phyloP scores from a whole-genome alignment of 768 basidiomycete species.

The Amanita thiersii region DNA sequence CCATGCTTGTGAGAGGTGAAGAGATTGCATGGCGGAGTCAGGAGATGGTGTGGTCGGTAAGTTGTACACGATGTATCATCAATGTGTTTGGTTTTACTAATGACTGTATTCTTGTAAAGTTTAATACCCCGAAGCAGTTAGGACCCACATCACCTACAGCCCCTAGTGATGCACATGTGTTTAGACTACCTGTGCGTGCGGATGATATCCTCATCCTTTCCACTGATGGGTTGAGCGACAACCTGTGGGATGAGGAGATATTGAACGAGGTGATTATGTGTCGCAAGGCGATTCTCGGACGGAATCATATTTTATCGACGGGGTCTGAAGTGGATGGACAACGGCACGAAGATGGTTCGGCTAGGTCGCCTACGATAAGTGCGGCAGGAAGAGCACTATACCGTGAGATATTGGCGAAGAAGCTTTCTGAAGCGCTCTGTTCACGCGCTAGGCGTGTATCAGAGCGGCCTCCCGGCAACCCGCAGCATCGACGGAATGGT shows the following conservation, averaged over 20 bases:
- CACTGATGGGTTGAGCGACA: constrained; percentile 77
- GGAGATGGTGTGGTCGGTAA: constrained; percentile 88
- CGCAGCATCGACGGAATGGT: background rate
- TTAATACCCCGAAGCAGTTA: constrained; percentile 41
- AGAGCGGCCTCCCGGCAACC: constrained; percentile 25
- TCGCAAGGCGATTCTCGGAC: constrained; percentile 18
- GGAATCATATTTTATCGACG: background rate
- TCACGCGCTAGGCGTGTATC: constrained; percentile 67
- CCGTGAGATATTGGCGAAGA: constrained; percentile 51
- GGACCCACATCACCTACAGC: constrained; percentile 22
- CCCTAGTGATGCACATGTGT: constrained; percentile 51
- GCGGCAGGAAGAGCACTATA: constrained; percentile 22
- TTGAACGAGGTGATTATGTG: constrained; percentile 72
- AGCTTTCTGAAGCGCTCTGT: constrained; percentile 75
- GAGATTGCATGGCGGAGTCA: constrained; percentile 78
- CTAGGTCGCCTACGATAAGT: constrained; percentile 3
- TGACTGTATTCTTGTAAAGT: constrained; percentile 12
- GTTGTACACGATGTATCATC: constrained; percentile 16
- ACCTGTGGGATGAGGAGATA: constrained; percentile 84
- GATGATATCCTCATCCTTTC: constrained; percentile 79
- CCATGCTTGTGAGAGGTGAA: constrained; percentile 74
- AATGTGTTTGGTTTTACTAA: constrained; percentile 2
- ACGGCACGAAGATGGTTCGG: background rate
- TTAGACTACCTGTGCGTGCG: constrained; percentile 58
- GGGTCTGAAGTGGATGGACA: background rate